A percentile compares a stretch with the other conserved stretches of the same genome.
Evolutionary conservation across 164 flowering plant genomes (phyloP).

Genomic region (Vitis cinerea): DNA sequence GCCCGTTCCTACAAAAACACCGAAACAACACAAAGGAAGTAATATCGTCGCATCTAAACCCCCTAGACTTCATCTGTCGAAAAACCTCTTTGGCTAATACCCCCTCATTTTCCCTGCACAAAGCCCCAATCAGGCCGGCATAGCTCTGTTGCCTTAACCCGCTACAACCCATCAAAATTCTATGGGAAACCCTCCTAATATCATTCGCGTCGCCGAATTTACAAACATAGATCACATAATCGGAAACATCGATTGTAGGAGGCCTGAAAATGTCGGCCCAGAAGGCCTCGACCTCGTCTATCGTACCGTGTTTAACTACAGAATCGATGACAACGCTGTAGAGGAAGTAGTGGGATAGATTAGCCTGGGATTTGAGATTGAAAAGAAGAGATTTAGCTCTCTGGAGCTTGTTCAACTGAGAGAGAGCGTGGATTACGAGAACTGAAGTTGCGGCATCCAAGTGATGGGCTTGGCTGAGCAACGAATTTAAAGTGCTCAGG

Average conservation of each 20-base stretch:
- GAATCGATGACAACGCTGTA: slow-evolving; percentile 34
- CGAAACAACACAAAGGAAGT: slow-evolving; percentile 32
- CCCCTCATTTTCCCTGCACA: slow-evolving; percentile 31
- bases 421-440: slow-evolving; percentile 28
- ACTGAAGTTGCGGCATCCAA: slow-evolving; percentile 30
- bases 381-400: slow-evolving; percentile 28
- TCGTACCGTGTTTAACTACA: slow-evolving; percentile 27
- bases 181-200: slow-evolving; percentile 20
- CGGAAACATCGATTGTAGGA: slow-evolving; percentile 22
- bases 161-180: slow-evolving; percentile 30
- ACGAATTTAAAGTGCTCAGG: slow-evolving; percentile 23
- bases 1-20: slow-evolving; percentile 34
- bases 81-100: slow-evolving; percentile 24
- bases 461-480: slow-evolving; percentile 19
- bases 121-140: slow-evolving; percentile 35
- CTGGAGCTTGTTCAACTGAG: slow-evolving; percentile 29
- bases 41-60: slow-evolving; percentile 25
- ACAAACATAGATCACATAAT: slow-evolving; percentile 26
- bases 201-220: slow-evolving; percentile 25
- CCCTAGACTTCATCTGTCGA: slow-evolving; percentile 27
- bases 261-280: slow-evolving; percentile 34
- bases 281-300: slow-evolving; percentile 28
- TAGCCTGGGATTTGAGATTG: slow-evolving; percentile 21
- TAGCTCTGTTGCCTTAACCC: slow-evolving; percentile 28
- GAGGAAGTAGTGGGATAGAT: slow-evolving; percentile 22